These are phyloP conservation scores for Penicillium rolfsii DNA, from an alignment of 2,329 filamentous ascomycete species.

Conservation along the genomic window DNA sequence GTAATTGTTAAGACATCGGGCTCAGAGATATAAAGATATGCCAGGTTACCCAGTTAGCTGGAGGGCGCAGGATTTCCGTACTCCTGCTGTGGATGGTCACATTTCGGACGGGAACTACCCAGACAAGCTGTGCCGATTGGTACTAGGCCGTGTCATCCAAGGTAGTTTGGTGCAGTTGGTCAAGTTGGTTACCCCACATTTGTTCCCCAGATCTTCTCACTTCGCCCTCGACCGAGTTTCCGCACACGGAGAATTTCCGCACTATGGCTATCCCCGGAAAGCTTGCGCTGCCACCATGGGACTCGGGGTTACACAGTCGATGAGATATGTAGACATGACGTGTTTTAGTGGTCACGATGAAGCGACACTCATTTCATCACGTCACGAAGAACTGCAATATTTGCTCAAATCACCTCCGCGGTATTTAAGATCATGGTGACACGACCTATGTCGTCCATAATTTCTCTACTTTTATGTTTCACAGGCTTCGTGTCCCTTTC, in stretches of 20 bases:
- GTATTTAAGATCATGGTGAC: too few species aligned
- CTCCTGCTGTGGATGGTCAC: neutral
- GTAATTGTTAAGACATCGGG: neutral
- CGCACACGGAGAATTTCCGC: neutral
- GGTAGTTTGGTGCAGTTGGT: neutral
- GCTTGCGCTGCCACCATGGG: too few species aligned
- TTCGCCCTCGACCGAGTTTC: neutral
- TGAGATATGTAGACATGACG: too few species aligned
- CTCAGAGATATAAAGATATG: neutral
- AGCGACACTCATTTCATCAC: too few species aligned
- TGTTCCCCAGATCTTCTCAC: neutral
- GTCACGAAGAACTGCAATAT: too few species aligned
- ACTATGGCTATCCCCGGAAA: neutral
- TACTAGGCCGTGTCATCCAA: neutral
- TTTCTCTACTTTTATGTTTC: too few species aligned
- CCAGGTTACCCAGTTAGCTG: neutral
- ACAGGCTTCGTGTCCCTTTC: too few species aligned
- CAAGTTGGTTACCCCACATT: neutral
- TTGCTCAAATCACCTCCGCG: too few species aligned
- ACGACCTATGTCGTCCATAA: too few species aligned
- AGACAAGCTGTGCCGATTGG: neutral
- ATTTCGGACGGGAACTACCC: neutral
- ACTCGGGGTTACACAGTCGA: too few species aligned
- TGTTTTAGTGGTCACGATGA: too few species aligned
- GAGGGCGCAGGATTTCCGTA: constrained; percentile 27